phyloP scores from a whole-genome alignment of 75 land plant genomes.

The Ceratopteris richardii region DNA sequence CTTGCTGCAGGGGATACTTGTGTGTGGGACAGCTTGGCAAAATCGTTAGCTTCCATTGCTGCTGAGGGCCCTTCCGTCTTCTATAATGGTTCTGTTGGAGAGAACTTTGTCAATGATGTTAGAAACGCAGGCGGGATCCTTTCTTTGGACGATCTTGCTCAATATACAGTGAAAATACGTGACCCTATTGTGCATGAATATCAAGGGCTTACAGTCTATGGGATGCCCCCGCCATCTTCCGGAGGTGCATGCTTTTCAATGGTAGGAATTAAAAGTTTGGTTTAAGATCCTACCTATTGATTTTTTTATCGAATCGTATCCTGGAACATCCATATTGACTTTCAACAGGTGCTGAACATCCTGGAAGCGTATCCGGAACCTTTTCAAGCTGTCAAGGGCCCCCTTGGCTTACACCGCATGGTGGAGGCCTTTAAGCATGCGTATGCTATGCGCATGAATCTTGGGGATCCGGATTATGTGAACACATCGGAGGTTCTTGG shows the following conservation, averaged over 20 bases:
- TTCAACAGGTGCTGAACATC: constrained; percentile 46
- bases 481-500: constrained; percentile 22
- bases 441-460: constrained; percentile 76
- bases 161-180: constrained; percentile 45
- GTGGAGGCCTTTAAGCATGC: constrained; percentile 89
- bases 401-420: constrained; percentile 61
- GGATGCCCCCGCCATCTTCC: constrained; percentile 96
- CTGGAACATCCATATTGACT: not conserved
- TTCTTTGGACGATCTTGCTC: constrained; percentile 61
- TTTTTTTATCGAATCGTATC: no score
- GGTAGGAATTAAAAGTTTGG: no score
- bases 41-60: constrained; percentile 46
- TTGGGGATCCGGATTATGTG: constrained; percentile 78
- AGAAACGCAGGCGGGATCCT: constrained; percentile 68
- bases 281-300: no score
- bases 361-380: constrained; percentile 45
- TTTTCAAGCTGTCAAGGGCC: constrained; percentile 37
- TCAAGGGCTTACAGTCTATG: constrained; percentile 61
- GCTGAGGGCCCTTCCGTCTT: constrained; percentile 61
- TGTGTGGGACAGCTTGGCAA: constrained; percentile 42
- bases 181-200: constrained; percentile 48
- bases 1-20: constrained; percentile 58
- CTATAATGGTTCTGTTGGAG: constrained; percentile 67
- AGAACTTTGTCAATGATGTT: constrained; percentile 64
- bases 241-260: constrained; percentile 62